These are phyloP conservation scores for Pontederia paniculata DNA, from an alignment of 176 grass and related monocot species.

Conservation along the genomic window DNA sequence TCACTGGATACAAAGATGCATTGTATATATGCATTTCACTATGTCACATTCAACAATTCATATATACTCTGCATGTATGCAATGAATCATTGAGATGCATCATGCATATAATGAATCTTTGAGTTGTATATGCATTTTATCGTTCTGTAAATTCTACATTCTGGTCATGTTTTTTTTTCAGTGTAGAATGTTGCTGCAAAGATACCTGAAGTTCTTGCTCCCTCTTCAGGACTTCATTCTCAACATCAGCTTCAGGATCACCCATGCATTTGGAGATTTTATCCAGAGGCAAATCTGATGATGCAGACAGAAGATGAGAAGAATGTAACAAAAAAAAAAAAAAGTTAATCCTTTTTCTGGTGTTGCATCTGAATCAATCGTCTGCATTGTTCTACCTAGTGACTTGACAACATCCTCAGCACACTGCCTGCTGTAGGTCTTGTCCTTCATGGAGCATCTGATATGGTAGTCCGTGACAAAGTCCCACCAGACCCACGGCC, in stretches of 20 bases:
- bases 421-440: conserved; percentile 27
- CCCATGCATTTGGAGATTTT: conserved; percentile 68
- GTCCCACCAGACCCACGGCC: conserved; percentile 78
- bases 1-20: too few species aligned
- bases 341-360: not conserved
- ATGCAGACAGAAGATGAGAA: not conserved
- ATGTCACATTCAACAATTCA: too few species aligned
- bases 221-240: conserved; percentile 61
- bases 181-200: not conserved
- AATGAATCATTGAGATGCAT: too few species aligned
- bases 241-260: conserved; percentile 50
- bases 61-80: too few species aligned
- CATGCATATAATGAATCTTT: too few species aligned
- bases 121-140: too few species aligned
- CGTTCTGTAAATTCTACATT: too few species aligned
- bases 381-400: too few species aligned
- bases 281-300: conserved; percentile 48
- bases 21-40: too few species aligned
- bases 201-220: conserved; percentile 70
- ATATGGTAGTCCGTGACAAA: conserved; percentile 63
- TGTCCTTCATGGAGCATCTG: conserved; percentile 60
- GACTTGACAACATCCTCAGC: not conserved
- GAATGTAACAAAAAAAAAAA: not conserved
- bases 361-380: too few species aligned
- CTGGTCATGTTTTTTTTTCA: too few species aligned